Conservation (phyloP, 768 basidiomycete species). For the Sarcodon aspratus region DNA sequence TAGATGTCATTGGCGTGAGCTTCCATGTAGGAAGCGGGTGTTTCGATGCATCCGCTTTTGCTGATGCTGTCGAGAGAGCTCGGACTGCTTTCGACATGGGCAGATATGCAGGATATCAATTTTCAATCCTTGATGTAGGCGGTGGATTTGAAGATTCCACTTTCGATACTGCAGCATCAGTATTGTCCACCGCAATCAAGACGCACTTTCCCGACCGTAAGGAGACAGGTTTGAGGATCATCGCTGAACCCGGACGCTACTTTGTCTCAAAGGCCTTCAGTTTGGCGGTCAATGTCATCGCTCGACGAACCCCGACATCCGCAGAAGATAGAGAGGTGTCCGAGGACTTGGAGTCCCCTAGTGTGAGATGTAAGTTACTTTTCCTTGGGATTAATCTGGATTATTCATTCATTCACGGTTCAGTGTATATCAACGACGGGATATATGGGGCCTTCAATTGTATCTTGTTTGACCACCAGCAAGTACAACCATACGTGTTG, state of each 20-base stretch:
- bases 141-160: conserved; percentile 90
- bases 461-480: conserved; percentile 94
- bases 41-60: conserved; percentile 84
- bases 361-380: conserved; percentile 76
- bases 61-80: conserved; percentile 80
- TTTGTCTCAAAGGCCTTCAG: conserved; percentile 90
- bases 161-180: conserved; percentile 69
- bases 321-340: conserved; percentile 18
- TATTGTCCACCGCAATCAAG: conserved; percentile 62
- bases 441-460: conserved; percentile 97
- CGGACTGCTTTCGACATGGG: conserved; percentile 84
- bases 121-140: conserved; percentile 84
- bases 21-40: conserved; percentile 98
- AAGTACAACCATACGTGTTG: conserved; percentile 61
- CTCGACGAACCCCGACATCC: conserved; percentile 54
- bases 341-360: conserved; percentile 28
- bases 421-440: conserved; percentile 99
- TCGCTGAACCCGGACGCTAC: conserved; percentile 94
- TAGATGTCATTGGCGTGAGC: conserved; percentile 89
- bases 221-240: conserved; percentile 50
- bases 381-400: neutral
- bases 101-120: conserved; percentile 64
- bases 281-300: conserved; percentile 89
- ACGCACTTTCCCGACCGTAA: conserved; percentile 66
- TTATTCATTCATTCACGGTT: neutral